phyloP scores from a whole-genome alignment of 1,284 basidiomycete species.

The Microbotryum intermedium region DNA sequence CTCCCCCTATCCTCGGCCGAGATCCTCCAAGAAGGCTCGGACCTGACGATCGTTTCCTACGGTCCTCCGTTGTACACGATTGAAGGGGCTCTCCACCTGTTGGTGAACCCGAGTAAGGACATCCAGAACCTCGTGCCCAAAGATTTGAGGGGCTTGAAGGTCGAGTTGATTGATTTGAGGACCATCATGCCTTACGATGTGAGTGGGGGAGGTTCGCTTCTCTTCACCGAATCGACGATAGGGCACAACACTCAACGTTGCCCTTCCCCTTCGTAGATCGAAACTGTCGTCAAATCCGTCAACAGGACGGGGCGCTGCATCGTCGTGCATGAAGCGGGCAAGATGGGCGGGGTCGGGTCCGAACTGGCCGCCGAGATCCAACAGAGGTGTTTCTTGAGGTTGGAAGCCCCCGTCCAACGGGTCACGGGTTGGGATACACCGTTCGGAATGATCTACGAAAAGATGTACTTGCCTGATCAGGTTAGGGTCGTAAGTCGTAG shows the following conservation, averaged over 20 bases:
- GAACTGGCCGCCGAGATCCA: constrained; percentile 81
- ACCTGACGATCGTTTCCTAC: constrained; percentile 81
- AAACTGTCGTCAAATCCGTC: constrained; percentile 70
- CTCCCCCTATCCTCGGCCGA: constrained; percentile 75
- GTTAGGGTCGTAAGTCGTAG: constrained; percentile 49
- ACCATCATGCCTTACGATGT: constrained; percentile 86
- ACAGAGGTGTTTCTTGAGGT: constrained; percentile 72
- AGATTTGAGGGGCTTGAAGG: constrained; percentile 57
- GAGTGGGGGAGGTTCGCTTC: background rate
- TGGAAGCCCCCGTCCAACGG: constrained; percentile 77
- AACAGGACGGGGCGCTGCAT: constrained; percentile 71
- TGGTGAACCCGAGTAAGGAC: constrained; percentile 55
- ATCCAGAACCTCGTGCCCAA: constrained; percentile 61
- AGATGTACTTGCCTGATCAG: constrained; percentile 80
- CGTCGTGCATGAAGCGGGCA: constrained; percentile 83
- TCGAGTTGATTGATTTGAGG: constrained; percentile 84
- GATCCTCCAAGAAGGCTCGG: constrained; percentile 59
- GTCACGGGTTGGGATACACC: constrained; percentile 71
- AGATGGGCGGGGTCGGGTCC: constrained; percentile 72
- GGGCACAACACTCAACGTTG: background rate
- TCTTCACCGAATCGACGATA: background rate
- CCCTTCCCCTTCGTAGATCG: constrained; percentile 29
- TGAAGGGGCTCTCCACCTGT: constrained; percentile 63
- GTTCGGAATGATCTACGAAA: constrained; percentile 64
- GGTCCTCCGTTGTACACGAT: constrained; percentile 87